Evolutionary conservation across 768 basidiomycete species (phyloP).

Genomic region (Serendipita indica): DNA sequence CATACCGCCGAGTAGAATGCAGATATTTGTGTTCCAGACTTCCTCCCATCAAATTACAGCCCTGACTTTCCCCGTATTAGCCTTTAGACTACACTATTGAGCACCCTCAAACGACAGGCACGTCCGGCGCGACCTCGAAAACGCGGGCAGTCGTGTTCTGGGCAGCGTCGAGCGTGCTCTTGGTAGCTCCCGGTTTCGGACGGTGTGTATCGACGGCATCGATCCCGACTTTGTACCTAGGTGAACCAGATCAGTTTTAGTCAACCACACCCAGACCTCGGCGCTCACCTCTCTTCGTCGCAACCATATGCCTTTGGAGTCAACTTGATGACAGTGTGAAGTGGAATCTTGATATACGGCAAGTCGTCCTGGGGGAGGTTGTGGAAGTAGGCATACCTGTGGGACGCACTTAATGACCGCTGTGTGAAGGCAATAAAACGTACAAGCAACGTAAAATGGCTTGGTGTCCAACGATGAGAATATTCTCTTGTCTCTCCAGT

Average conservation of each 20-base stretch:
- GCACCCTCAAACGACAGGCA: too few relatives aligned
- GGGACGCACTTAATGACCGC: neutral
- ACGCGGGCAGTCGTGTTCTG: slow-evolving; percentile 22
- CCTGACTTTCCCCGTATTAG: too few relatives aligned
- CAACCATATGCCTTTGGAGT: slow-evolving; percentile 98
- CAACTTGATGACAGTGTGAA: slow-evolving; percentile 96
- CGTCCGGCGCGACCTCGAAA: slow-evolving; percentile 13
- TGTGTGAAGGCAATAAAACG: neutral
- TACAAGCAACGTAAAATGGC: slow-evolving; percentile 57
- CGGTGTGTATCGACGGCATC: slow-evolving; percentile 90
- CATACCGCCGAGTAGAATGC: too few relatives aligned
- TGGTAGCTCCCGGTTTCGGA: slow-evolving; percentile 29
- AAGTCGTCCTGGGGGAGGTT: slow-evolving; percentile 82
- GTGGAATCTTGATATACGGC: slow-evolving; percentile 93
- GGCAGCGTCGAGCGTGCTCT: slow-evolving; percentile 16
- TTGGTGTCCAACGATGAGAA: slow-evolving; percentile 94
- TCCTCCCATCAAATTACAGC: too few relatives aligned
- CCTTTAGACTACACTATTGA: too few relatives aligned
- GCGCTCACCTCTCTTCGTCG: slow-evolving; percentile 74
- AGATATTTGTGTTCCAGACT: too few relatives aligned
- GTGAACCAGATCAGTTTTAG: neutral
- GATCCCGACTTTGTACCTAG: slow-evolving; percentile 78
- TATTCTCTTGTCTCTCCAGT: slow-evolving; percentile 92
- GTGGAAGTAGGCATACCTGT: slow-evolving; percentile 93
- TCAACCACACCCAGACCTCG: neutral